Evolutionary conservation across 257 asterid species (phyloP).

Genomic region (Solanum virginianum): DNA sequence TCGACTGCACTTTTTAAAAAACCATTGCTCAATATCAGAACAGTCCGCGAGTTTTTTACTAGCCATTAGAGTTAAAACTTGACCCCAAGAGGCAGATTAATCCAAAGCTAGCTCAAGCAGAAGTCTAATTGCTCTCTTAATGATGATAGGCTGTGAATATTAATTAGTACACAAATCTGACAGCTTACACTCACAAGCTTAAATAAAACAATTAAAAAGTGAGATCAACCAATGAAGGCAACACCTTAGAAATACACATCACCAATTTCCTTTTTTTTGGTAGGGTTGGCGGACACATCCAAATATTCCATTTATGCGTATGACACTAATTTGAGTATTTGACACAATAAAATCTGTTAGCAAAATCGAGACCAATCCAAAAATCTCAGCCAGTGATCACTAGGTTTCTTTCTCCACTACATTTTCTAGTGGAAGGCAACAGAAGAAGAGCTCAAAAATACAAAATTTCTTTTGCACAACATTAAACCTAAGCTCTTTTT

Average conservation of each 20-base stretch:
- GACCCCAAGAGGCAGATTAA: background rate
- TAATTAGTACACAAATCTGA: background rate
- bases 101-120: background rate
- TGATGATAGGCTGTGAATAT: background rate
- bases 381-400: background rate
- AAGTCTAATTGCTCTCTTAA: background rate
- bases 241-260: background rate
- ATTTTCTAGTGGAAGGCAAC: background rate
- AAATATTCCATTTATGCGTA: background rate
- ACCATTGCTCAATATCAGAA: constrained; percentile 24
- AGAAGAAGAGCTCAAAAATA: background rate
- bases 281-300: background rate
- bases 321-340: background rate
- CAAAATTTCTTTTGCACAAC: background rate
- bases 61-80: background rate
- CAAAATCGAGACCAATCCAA: background rate
- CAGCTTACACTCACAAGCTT: background rate
- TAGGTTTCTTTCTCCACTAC: background rate
- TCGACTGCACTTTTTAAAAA: constrained; percentile 24
- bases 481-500: background rate
- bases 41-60: background rate
- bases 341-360: background rate
- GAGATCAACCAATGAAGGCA: background rate
- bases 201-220: background rate
- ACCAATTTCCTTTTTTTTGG: background rate